These are phyloP conservation scores for Spinellus fusiger DNA, from an alignment of 192 early-diverging fungal species.

Conservation along the genomic window DNA sequence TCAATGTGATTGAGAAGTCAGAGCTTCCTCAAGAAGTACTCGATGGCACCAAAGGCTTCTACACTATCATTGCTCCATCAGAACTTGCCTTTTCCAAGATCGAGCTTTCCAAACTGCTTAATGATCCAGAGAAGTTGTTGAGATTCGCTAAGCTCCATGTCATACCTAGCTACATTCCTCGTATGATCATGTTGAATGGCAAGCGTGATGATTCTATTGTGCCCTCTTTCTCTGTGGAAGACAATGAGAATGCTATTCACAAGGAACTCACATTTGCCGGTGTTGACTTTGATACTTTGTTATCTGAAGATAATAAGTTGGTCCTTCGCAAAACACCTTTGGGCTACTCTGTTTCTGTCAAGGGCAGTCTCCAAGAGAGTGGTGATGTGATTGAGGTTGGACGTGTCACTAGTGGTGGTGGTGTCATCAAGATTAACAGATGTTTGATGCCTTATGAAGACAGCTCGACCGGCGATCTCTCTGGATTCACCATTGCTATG, in stretches of 20 bases:
- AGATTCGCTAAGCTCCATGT: conserved; percentile 58
- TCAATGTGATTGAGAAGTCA: too few species aligned
- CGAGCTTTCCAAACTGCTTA: conserved; percentile 24
- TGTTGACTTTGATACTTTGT: conserved; percentile 16
- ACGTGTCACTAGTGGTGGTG: conserved; percentile 16
- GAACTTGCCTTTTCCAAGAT: conserved; percentile 45
- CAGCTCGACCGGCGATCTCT: neutral
- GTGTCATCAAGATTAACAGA: conserved; percentile 24
- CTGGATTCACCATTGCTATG: conserved; percentile 22
- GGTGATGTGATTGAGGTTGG: conserved; percentile 18
- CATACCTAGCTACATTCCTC: conserved; percentile 36
- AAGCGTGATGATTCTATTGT: neutral
- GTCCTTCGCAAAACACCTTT: conserved; percentile 2
- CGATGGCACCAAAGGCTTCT: conserved; percentile 17
- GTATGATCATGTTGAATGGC: neutral
- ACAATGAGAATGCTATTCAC: neutral
- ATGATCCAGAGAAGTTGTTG: conserved; percentile 38
- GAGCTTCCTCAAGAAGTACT: conserved; percentile 36
- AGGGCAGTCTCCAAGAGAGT: conserved; percentile 10
- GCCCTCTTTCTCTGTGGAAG: neutral
- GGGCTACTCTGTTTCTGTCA: conserved; percentile 13
- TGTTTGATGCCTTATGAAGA: conserved; percentile 20
- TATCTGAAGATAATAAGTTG: conserved; percentile 9
- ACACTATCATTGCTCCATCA: conserved; percentile 46
- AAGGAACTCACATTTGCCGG: conserved; percentile 4